Conservation (phyloP, 495 filamentous ascomycete genomes). For the Thozetella sp. region DNA sequence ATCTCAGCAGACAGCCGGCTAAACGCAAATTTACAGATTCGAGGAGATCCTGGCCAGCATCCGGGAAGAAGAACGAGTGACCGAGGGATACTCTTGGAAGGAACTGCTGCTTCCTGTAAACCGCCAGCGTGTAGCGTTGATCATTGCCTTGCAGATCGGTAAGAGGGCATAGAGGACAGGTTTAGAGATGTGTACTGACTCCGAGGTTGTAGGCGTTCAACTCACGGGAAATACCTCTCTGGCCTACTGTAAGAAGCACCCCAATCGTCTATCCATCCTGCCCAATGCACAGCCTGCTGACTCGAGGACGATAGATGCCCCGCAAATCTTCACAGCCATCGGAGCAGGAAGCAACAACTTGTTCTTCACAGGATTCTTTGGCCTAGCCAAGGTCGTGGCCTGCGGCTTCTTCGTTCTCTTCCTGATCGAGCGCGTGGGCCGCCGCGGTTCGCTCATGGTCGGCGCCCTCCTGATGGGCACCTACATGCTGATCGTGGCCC, state of each 20-base stretch:
- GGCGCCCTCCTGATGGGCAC: constrained; percentile 37
- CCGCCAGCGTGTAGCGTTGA: constrained; percentile 41
- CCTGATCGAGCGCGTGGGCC: constrained; percentile 37
- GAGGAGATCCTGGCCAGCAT: constrained; percentile 45
- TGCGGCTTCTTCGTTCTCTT: constrained; percentile 39
- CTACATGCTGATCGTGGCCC: constrained; percentile 25
- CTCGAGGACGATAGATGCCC: constrained; percentile 16
- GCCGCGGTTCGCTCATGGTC: constrained; percentile 31
- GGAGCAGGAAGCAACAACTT: constrained; percentile 41
- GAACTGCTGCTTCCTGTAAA: constrained; percentile 45
- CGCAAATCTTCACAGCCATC: constrained; percentile 48
- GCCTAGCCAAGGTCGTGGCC: constrained; percentile 45
- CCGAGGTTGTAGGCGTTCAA: constrained; percentile 33
- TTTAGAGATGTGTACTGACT: background rate
- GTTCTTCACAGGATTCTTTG: constrained; percentile 51
- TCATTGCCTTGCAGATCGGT: constrained; percentile 38
- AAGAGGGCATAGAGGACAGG: background rate
- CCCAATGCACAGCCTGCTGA: background rate
- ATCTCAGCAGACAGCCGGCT: constrained; percentile 7
- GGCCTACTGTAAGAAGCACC: constrained; percentile 35
- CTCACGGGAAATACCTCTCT: constrained; percentile 50
- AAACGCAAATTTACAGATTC: constrained; percentile 20
- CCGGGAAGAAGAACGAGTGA: constrained; percentile 39
- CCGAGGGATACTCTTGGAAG: constrained; percentile 44
- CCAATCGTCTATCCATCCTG: background rate